Evolutionary conservation across 768 basidiomycete species (phyloP).

Genomic region (Termitomyces sp.): DNA sequence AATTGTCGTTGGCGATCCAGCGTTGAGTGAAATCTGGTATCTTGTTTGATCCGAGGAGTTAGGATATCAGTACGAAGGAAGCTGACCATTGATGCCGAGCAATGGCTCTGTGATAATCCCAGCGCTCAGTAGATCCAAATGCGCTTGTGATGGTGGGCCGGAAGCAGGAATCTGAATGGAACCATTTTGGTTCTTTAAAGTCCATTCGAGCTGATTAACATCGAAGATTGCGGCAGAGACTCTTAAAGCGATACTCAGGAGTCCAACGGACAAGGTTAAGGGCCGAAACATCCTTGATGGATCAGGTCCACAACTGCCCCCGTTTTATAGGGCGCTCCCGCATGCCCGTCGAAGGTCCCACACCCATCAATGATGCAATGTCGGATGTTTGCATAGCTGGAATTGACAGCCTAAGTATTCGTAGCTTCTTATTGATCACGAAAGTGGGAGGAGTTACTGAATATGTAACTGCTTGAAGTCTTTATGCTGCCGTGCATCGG

Average conservation of each 20-base stretch:
- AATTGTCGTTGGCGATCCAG: slow-evolving; percentile 54
- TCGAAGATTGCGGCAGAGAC: slow-evolving; percentile 30
- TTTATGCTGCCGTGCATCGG: not conserved
- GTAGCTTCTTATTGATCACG: not conserved
- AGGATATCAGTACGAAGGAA: not conserved
- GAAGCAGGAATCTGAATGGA: slow-evolving; percentile 49
- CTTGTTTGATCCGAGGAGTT: not conserved
- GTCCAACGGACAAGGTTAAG: not conserved
- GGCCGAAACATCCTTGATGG: slow-evolving; percentile 4
- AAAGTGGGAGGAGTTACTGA: not conserved
- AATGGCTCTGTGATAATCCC: slow-evolving; percentile 54
- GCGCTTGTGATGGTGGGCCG: slow-evolving; percentile 51
- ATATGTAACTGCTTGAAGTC: not conserved
- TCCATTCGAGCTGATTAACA: slow-evolving; percentile 47
- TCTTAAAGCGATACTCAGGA: not conserved
- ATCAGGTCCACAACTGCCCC: not conserved
- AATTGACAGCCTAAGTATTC: not conserved
- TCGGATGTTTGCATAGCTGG: not conserved
- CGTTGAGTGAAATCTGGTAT: slow-evolving; percentile 47
- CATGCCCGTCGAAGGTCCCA: not conserved
- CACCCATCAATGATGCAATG: slow-evolving; percentile 5
- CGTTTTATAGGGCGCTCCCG: not conserved
- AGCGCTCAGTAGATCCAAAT: slow-evolving; percentile 48
- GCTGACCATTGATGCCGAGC: slow-evolving; percentile 49
- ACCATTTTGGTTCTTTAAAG: slow-evolving; percentile 49